Evolutionary conservation across 129 eudicot species (phyloP).

Genomic region (Flaveria trinervia): DNA sequence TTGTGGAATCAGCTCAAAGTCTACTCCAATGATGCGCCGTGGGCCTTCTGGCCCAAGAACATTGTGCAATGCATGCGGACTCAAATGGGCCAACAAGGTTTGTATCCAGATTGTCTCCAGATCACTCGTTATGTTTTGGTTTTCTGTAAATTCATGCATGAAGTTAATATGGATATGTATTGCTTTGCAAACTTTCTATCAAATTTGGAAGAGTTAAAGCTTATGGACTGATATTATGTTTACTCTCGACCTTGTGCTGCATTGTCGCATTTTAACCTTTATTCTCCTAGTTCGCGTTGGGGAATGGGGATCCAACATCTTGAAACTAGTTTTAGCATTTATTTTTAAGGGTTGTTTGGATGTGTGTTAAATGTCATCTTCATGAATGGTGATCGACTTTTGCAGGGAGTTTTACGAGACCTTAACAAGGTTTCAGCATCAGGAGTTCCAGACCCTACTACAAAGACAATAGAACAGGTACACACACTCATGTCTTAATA

Average conservation of each 20-base stretch:
- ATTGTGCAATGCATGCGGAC: constrained; percentile 96
- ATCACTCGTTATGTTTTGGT: not conserved
- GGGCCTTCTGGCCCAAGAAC: constrained; percentile 98
- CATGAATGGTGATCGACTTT: not conserved
- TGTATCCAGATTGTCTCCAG: not conserved
- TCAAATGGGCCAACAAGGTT: constrained; percentile 98
- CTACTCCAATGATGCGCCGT: constrained; percentile 99
- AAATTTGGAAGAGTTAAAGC: not conserved
- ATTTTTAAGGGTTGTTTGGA: not conserved
- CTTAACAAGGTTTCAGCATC: constrained; percentile 62
- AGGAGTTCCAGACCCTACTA: constrained; percentile 49
- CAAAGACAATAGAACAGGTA: constrained; percentile 58
- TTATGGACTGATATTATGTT: not conserved
- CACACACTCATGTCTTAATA: not conserved
- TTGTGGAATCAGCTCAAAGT: constrained; percentile 89
- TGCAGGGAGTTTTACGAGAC: constrained; percentile 80
- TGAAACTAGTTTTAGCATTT: constrained; percentile 1
- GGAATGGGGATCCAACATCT: constrained; percentile 14
- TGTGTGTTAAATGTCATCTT: not conserved
- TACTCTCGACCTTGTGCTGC: not conserved
- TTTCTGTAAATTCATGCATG: too few species aligned
- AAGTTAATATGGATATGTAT: not conserved
- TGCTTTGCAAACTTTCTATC: constrained; percentile 15
- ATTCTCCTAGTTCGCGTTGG: not conserved
- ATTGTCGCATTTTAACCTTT: not conserved